Percentiles rank a stretch among this genome's conserved stretches.
Conservation (phyloP, 2,329 filamentous ascomycete species). For the Endothia cerciana region DNA sequence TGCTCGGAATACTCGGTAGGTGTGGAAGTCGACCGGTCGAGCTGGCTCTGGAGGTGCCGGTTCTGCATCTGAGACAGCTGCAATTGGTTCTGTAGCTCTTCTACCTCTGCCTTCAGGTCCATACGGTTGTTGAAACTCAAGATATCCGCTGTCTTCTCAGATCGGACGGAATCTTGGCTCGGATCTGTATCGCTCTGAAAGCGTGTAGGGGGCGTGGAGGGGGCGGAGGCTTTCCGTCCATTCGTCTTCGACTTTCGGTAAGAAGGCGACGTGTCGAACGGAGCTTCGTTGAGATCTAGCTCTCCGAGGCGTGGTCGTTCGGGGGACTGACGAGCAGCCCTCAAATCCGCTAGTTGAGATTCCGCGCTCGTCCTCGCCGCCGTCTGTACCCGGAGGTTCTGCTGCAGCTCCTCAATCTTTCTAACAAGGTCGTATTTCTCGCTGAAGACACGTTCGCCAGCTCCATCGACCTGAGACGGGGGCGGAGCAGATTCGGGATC, state of each 20-base stretch:
- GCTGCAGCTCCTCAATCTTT: conserved; percentile 86
- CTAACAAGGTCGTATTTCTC: conserved; percentile 83
- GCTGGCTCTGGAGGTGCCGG: conserved; percentile 84
- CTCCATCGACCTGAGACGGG: conserved; percentile 61
- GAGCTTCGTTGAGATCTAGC: conserved; percentile 81
- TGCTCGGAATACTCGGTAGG: conserved; percentile 70
- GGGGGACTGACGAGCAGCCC: conserved; percentile 73
- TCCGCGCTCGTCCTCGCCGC: conserved; percentile 84
- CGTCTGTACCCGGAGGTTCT: conserved; percentile 81
- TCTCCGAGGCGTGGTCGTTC: conserved; percentile 81
- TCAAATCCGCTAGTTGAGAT: conserved; percentile 76
- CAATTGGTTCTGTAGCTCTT: conserved; percentile 90
- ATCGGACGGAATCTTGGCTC: conserved; percentile 75
- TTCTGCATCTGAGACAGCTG: conserved; percentile 96
- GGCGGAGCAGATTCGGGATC: conserved; percentile 72
- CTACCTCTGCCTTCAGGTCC: conserved; percentile 88
- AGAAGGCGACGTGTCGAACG: conserved; percentile 75
- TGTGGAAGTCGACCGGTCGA: conserved; percentile 69
- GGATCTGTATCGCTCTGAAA: conserved; percentile 57
- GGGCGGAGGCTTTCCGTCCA: conserved; percentile 68
- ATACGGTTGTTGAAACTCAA: conserved; percentile 84
- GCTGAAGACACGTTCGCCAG: conserved; percentile 68
- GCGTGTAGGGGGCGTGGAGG: conserved; percentile 77
- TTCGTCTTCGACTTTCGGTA: conserved; percentile 61
- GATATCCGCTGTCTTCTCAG: conserved; percentile 84